Conservation (phyloP, 805 yeast genomes). For the Metschnikowia sp. region DNA sequence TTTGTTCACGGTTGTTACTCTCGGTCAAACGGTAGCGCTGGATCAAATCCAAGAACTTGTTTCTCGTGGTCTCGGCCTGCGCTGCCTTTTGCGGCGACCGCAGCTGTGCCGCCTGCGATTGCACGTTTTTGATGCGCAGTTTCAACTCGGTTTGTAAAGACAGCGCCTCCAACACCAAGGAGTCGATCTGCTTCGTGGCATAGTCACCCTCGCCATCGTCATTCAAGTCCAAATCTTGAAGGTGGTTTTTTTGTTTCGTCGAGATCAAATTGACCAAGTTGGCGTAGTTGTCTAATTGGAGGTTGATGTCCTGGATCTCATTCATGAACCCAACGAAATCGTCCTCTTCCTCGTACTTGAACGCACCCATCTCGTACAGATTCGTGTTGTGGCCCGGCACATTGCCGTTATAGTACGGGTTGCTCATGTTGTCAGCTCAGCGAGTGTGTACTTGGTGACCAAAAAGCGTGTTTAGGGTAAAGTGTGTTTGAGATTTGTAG, state of each 20-base stretch:
- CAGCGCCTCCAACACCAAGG: conserved; percentile 71
- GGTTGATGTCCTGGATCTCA: conserved; percentile 58
- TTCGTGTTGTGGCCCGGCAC: conserved; percentile 5
- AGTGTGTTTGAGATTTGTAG: neutral
- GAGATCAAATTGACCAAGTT: conserved; percentile 67
- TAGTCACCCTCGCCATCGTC: conserved; percentile 50
- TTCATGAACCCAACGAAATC: conserved; percentile 67
- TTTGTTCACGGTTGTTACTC: conserved; percentile 79
- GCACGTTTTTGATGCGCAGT: conserved; percentile 71
- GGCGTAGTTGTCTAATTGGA: conserved; percentile 66
- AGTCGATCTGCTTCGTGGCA: conserved; percentile 72
- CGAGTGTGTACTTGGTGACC: neutral
- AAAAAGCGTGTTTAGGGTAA: neutral
- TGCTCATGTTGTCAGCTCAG: conserved; percentile 25
- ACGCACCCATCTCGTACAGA: conserved; percentile 15
- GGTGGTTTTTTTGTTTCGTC: conserved; percentile 62
- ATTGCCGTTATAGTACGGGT: conserved; percentile 25
- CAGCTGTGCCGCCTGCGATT: conserved; percentile 56
- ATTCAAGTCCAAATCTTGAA: conserved; percentile 71
- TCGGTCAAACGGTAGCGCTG: conserved; percentile 85
- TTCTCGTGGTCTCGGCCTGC: conserved; percentile 87
- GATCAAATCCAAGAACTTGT: conserved; percentile 78
- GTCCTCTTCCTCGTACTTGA: conserved; percentile 34
- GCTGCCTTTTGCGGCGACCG: conserved; percentile 75
- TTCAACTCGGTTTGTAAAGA: conserved; percentile 75